A percentile compares a stretch with the other conserved stretches of the same genome.
Evolutionary conservation across 192 early-diverging fungal genomes (phyloP).

Genomic region (Coemansia sp.): DNA sequence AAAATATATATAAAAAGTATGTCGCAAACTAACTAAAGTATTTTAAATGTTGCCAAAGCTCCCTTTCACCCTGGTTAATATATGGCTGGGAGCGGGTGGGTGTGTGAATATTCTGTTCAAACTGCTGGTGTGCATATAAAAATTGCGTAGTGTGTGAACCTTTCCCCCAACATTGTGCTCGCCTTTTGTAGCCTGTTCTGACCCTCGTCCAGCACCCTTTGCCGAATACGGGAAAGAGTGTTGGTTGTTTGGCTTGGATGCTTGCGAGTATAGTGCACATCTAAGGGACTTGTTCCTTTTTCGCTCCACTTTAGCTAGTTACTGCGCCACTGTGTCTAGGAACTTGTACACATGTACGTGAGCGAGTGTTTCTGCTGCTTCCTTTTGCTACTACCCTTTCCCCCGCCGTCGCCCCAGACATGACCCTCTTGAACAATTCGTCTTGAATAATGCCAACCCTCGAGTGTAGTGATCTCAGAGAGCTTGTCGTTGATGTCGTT

Average conservation of each 20-base stretch:
- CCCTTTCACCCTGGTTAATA: neutral
- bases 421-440: too few species aligned
- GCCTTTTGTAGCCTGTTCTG: neutral
- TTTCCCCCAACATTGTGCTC: neutral
- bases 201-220: neutral
- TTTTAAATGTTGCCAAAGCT: too few species aligned
- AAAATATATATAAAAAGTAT: neutral
- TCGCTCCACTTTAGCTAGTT: neutral
- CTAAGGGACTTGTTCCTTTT: neutral
- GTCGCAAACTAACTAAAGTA: neutral
- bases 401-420: too few species aligned
- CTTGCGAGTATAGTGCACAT: neutral
- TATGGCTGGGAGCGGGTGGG: neutral
- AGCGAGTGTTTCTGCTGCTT: too few species aligned
- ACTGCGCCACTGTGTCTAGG: neutral
- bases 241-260: neutral
- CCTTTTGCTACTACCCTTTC: too few species aligned
- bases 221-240: too few species aligned
- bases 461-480: too few species aligned
- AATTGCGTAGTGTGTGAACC: neutral
- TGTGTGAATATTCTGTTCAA: neutral
- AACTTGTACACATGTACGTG: too few species aligned
- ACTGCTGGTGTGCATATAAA: neutral
- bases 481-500: too few species aligned
- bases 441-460: too few species aligned